Base-by-base conservation (phyloP, 75 land plant genomes). In the Sequoia sempervirens region DNA sequence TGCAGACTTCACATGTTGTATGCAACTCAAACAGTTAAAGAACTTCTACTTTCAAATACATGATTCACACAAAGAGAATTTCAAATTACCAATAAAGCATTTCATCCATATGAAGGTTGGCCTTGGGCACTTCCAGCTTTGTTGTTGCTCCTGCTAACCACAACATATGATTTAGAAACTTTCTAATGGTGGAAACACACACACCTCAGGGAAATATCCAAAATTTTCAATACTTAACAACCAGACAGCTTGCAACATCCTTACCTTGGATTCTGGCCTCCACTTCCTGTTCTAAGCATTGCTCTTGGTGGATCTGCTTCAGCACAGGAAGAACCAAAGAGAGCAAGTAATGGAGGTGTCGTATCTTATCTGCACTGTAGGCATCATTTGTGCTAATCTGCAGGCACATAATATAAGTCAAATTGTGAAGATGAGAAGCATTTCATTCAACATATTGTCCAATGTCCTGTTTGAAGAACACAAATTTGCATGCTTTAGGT, bases 241-340 rank as follows among this genome's bases (percentile, higher is more conserved):
- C 9, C n/a, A 26, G 43, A 28, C 37, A n/a, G 28, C 41, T 41
- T 7, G 26, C 64, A 54, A 18, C 18, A 64, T 5, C 20, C 79
- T 26, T 52, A 89, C 95, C 95, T 85, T 80, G 83, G 32, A 91
- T 87, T 36, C 83, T 89, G 26, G 90, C 86, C 79, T 94, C 96
- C 9, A 88, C 32, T 26, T 88, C 85, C 80, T 84, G 87, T 86
- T 96, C 98, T 56, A 37, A 30, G n/a, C 47, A 30, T 78, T 94
- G 98, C n/a, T 94, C 98, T 28, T 84, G 72, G 74, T 87, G 64
- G 2, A 94, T 82, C 61, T 88, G 80, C 61, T 86, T 88, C 75
- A 94, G 66, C 79, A 84, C 85, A 34, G 96, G 98, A 46, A 91
- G 86, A 79, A 96, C 84, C 45, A 78, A 32, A n/a, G 79, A 45